Base-by-base conservation (phyloP, 148 eudicot genomes). In the Rheum nobile region DNA sequence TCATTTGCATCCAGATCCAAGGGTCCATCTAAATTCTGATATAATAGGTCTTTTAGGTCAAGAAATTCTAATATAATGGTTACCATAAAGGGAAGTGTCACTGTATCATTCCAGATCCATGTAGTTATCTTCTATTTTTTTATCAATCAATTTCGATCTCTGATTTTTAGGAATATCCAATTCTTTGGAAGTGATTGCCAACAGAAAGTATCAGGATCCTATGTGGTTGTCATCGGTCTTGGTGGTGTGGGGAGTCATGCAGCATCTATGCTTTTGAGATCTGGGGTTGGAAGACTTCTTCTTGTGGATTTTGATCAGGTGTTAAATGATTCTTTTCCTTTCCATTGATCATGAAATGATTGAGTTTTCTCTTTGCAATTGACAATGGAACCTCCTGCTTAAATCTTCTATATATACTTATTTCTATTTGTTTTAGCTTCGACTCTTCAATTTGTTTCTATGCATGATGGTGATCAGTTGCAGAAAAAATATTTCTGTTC, bases 161-260 rank as follows among this genome's bases (percentile, higher is more conserved):
- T 77, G 10, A 34, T 13, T 17, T 50, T 77, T 81, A 91, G 98
- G 90, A 95, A 95, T 76, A 85, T 95, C 78, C 98, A 95, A 78
- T 95, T 95, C 86, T 91, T 95, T 82, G 97, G 98, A 63, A 77
- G 86, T 59, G 89, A 90, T 77, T 78, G 88, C 76, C 98, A 95
- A 77, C 83, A 74, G 79, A 91, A 83, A 72, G 97, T 95, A 71
- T 83, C 87, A 28, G 76, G 80, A 72, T 91, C 98, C 11, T 95
- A 84, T 83, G 96, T 91, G 72, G 96, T 95, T 74, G 92, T 95
- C 74, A 88, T 95, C 83, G 97, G 98, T 79, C 98, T 95, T 78
- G 98, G 98, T 71, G 98, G 98, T 55, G 98, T 95, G 72, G 98
- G 98, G 41, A 95, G 98, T 81, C 98, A 95, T 83, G 98, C 97